A percentile compares a stretch with the other conserved stretches of the same genome.
Evolutionary conservation across 2,329 filamentous ascomycete species (phyloP).

Genomic region (Cladobotryum protrusum): DNA sequence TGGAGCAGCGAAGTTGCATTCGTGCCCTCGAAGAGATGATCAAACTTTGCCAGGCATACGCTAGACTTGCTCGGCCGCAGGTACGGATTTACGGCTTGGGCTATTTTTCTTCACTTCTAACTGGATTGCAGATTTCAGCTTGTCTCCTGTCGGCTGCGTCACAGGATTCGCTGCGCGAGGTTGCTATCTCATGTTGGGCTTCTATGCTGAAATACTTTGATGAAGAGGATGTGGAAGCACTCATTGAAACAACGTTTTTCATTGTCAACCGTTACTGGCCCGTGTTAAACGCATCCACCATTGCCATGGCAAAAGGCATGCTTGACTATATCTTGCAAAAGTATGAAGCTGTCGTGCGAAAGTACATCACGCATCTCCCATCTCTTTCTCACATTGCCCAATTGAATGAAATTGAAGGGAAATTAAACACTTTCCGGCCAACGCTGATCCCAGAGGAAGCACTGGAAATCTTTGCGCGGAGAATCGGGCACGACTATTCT

Average conservation of each 20-base stretch:
- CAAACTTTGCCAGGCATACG: constrained; percentile 62
- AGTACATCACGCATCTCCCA: constrained; percentile 69
- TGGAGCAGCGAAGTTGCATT: constrained; percentile 72
- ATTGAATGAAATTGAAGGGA: constrained; percentile 60
- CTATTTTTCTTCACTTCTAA: neutral
- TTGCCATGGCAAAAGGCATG: constrained; percentile 53
- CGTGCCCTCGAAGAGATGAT: constrained; percentile 86
- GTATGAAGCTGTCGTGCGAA: constrained; percentile 54
- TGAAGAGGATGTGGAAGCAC: constrained; percentile 68
- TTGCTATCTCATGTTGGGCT: constrained; percentile 79
- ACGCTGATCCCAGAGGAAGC: constrained; percentile 43
- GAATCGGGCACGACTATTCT: constrained; percentile 76
- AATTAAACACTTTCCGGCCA: constrained; percentile 59
- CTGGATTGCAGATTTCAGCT: constrained; percentile 65
- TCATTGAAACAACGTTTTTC: constrained; percentile 86
- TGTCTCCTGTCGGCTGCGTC: constrained; percentile 80
- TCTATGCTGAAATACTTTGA: constrained; percentile 69
- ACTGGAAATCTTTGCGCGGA: constrained; percentile 64
- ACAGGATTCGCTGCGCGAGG: constrained; percentile 65
- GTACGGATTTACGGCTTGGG: constrained; percentile 37
- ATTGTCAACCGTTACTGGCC: constrained; percentile 79
- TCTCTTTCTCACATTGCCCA: constrained; percentile 66
- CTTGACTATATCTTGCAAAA: constrained; percentile 60
- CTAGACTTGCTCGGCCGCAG: constrained; percentile 78
- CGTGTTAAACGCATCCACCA: constrained; percentile 55